Conservation (phyloP, 169 alveolate genomes). For the Cystoisospora suis region DNA sequence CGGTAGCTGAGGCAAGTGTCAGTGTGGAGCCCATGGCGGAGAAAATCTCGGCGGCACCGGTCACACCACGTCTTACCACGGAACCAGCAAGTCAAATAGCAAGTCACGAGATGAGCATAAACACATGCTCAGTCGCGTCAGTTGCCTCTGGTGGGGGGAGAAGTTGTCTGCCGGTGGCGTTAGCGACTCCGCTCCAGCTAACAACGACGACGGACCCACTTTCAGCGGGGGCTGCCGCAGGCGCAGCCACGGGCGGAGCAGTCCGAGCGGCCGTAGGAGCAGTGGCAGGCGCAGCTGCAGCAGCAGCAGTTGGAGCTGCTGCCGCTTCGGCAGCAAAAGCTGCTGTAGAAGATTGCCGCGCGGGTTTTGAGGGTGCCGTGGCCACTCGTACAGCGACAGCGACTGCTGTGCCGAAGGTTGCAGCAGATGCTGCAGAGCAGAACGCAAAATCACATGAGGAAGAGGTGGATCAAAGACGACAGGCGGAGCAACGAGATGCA, state of each 20-base stretch:
- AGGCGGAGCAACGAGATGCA: neutral
- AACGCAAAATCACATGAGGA: neutral
- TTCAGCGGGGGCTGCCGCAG: constrained; percentile 35
- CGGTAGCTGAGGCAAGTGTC: constrained; percentile 5
- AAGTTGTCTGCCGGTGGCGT: neutral
- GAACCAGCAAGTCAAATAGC: no score
- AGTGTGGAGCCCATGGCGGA: neutral
- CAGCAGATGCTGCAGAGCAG: neutral
- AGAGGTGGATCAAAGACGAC: constrained; percentile 22
- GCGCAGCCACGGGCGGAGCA: constrained; percentile 5
- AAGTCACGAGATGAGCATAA: no score
- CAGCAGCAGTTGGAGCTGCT: constrained; percentile 42
- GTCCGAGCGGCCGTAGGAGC: constrained; percentile 19
- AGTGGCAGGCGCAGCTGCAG: neutral
- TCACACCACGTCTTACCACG: neutral
- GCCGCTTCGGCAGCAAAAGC: constrained; percentile 37
- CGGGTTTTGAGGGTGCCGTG: constrained; percentile 28
- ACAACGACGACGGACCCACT: neutral
- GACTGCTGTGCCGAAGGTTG: neutral
- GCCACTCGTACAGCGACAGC: constrained; percentile 21
- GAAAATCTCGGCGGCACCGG: neutral
- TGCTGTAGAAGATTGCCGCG: constrained; percentile 23
- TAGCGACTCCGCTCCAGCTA: neutral
- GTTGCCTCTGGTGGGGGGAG: no score
- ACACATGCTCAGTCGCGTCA: no score